Evolutionary conservation across 371 early-diverging fungal species (phyloP).

Genomic region (Batrachochytrium dendrobatidis): DNA sequence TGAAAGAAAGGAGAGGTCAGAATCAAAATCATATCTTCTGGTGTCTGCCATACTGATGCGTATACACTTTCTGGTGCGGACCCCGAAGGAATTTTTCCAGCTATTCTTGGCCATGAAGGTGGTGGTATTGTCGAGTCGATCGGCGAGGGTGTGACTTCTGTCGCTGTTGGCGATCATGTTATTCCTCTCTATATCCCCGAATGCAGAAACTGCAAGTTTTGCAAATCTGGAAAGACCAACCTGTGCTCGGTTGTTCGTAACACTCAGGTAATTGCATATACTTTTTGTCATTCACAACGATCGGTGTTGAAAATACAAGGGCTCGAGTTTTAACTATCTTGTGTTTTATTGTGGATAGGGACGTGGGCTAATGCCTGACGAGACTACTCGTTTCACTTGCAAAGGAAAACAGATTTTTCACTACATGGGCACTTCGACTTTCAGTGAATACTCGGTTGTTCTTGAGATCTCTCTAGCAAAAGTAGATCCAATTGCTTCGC

Average conservation of each 20-base stretch:
- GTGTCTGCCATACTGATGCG: slow-evolving; percentile 73
- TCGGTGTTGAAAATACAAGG: background rate
- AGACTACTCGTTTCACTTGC: slow-evolving; percentile 87
- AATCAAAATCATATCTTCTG: slow-evolving; percentile 81
- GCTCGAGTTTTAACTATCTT: background rate
- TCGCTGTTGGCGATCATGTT: slow-evolving; percentile 87
- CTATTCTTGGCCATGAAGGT: slow-evolving; percentile 93
- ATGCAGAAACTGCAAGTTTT: slow-evolving; percentile 92
- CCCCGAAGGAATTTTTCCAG: slow-evolving; percentile 73
- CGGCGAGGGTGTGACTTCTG: slow-evolving; percentile 91
- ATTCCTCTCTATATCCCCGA: slow-evolving; percentile 82
- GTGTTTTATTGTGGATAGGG: slow-evolving; percentile 39
- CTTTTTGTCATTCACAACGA: background rate
- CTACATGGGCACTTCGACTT: slow-evolving; percentile 95
- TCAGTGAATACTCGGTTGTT: slow-evolving; percentile 91
- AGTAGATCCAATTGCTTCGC: slow-evolving; percentile 65
- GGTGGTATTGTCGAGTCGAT: slow-evolving; percentile 89
- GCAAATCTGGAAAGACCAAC: slow-evolving; percentile 91
- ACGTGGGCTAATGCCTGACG: slow-evolving; percentile 91
- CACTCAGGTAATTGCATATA: slow-evolving; percentile 60
- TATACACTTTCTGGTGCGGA: slow-evolving; percentile 86
- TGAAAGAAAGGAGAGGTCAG: slow-evolving; percentile 78
- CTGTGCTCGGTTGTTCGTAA: slow-evolving; percentile 84
- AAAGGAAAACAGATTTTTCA: slow-evolving; percentile 82
- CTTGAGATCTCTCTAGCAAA: slow-evolving; percentile 88